Conservation (phyloP, 2,329 filamentous ascomycete species). For the Chaetomiaceae sp. region DNA sequence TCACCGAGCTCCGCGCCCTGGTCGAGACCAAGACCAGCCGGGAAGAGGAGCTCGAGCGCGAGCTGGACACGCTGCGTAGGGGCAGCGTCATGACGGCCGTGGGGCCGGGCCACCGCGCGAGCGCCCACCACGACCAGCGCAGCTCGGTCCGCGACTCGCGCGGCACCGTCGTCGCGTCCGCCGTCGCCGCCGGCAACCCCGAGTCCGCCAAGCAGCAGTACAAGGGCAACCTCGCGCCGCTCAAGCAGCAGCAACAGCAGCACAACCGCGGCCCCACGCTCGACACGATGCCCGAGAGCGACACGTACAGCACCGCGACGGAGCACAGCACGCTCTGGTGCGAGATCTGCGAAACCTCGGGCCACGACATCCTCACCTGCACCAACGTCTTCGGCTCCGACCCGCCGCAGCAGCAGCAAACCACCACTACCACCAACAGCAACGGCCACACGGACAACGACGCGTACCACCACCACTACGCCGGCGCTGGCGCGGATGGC, state of each 20-base stretch:
- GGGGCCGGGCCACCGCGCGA: slow-evolving; percentile 40
- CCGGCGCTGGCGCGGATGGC: too few relatives aligned
- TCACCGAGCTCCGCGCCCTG: slow-evolving; percentile 67
- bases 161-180: slow-evolving; percentile 55
- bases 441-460: slow-evolving; percentile 22
- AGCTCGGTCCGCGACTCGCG: slow-evolving; percentile 61
- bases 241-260: slow-evolving; percentile 26
- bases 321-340: slow-evolving; percentile 78
- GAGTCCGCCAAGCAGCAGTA: slow-evolving; percentile 34
- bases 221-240: slow-evolving; percentile 29
- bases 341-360: slow-evolving; percentile 87
- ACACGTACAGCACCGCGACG: slow-evolving; percentile 62
- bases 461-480: background rate
- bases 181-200: slow-evolving; percentile 39
- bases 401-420: slow-evolving; percentile 20
- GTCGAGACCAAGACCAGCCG: slow-evolving; percentile 65
- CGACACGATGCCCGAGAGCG: slow-evolving; percentile 65
- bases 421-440: slow-evolving; percentile 22
- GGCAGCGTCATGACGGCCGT: slow-evolving; percentile 27
- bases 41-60: slow-evolving; percentile 81
- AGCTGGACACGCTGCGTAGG: slow-evolving; percentile 62
- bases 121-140: slow-evolving; percentile 43
- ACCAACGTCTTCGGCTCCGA: slow-evolving; percentile 72
- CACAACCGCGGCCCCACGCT: slow-evolving; percentile 46
- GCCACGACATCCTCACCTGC: slow-evolving; percentile 91